A percentile compares a stretch with the other conserved stretches of the same genome.
These are phyloP conservation scores for Creolimax fragrantissima DNA, from an alignment of 78 protist species.

Conservation along the genomic window DNA sequence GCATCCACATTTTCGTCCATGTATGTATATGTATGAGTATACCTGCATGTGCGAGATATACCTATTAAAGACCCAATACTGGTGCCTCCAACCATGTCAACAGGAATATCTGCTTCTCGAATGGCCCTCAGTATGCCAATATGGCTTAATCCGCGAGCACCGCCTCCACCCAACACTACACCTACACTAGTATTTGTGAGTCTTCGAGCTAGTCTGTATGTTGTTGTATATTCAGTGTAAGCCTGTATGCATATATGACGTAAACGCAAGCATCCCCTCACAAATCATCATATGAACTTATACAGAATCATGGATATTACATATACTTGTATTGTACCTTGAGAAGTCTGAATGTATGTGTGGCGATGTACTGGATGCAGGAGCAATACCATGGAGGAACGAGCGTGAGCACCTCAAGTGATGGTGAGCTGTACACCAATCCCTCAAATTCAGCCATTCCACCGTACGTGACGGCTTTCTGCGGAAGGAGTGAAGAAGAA, in stretches of 20 bases:
- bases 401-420: neutral
- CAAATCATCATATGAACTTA: no score
- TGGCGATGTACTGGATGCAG: neutral
- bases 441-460: conserved; percentile 5
- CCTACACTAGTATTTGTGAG: conserved; percentile 8
- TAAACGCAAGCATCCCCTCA: no score
- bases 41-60: neutral
- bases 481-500: neutral
- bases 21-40: neutral
- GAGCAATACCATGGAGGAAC: neutral
- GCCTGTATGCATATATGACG: neutral
- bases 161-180: conserved; percentile 34
- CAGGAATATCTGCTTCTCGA: neutral
- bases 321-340: neutral
- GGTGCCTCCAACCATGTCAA: conserved; percentile 30
- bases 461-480: neutral
- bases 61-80: conserved; percentile 21
- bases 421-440: conserved; percentile 5
- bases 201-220: neutral
- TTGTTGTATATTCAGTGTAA: neutral
- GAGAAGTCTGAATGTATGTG: neutral
- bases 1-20: neutral
- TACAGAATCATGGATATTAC: no score
- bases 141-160: conserved; percentile 22
- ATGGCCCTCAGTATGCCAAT: conserved; percentile 12